A percentile compares a stretch with the other conserved stretches of the same genome.
phyloP scores from a whole-genome alignment of 2,329 filamentous ascomycete genomes.

The Albifimbria verrucaria region DNA sequence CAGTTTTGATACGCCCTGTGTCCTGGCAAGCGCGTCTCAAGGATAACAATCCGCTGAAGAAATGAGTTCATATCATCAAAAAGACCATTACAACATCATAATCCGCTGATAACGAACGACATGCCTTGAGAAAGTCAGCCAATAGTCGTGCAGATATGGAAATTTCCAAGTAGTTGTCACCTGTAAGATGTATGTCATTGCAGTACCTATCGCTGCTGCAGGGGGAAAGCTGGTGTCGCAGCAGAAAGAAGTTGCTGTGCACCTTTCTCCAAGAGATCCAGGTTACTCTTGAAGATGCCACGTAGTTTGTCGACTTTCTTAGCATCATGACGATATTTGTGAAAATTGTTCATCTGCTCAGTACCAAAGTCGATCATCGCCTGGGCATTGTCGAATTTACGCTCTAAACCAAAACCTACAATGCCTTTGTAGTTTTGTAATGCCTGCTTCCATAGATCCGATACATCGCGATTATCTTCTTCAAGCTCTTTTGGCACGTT shows the following conservation, averaged over 20 bases:
- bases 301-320: conserved; percentile 29
- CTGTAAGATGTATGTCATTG: conserved; percentile 27
- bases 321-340: conserved; percentile 28
- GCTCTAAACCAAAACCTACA: conserved; percentile 26
- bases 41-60: conserved; percentile 27
- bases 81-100: conserved; percentile 35
- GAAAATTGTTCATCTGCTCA: conserved; percentile 27
- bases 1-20: conserved; percentile 27
- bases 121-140: conserved; percentile 15
- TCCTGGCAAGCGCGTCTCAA: conserved; percentile 27
- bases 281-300: conserved; percentile 22
- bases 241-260: conserved; percentile 25
- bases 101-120: conserved; percentile 28
- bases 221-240: conserved; percentile 28
- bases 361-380: conserved; percentile 22
- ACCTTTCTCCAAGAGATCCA: conserved; percentile 24
- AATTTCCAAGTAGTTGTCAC: conserved; percentile 10
- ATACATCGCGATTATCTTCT: conserved; percentile 23
- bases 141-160: not conserved
- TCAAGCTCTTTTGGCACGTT: conserved; percentile 13
- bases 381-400: conserved; percentile 23
- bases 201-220: conserved; percentile 28
- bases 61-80: conserved; percentile 36
- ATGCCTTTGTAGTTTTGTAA: conserved; percentile 28
- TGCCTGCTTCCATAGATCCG: conserved; percentile 29